These are phyloP conservation scores for Tilletia caries DNA, from an alignment of 1,284 basidiomycete species.

Conservation along the genomic window DNA sequence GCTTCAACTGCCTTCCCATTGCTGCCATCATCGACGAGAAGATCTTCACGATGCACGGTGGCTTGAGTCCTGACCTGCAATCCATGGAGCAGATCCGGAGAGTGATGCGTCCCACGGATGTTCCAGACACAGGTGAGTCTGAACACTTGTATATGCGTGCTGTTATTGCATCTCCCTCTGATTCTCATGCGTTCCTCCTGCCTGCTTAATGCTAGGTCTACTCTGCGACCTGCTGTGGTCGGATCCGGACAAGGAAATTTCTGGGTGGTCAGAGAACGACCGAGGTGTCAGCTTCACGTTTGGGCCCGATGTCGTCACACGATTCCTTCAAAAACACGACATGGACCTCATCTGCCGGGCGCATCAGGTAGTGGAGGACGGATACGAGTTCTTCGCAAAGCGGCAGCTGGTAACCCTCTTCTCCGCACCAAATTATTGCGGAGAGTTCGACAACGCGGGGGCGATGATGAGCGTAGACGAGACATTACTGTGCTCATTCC, in stretches of 20 bases:
- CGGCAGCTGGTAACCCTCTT: constrained; percentile 94
- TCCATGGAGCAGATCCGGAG: constrained; percentile 99
- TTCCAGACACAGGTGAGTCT: constrained; percentile 83
- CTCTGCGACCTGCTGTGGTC: constrained; percentile 98
- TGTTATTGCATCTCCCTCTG: neutral
- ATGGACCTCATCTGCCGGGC: constrained; percentile 99
- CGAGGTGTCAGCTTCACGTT: constrained; percentile 98
- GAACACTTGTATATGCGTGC: constrained; percentile 39
- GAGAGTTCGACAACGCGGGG: constrained; percentile 97
- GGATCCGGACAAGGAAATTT: constrained; percentile 98
- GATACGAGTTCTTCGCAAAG: constrained; percentile 99
- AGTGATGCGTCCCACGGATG: constrained; percentile 98
- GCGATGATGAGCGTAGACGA: constrained; percentile 99
- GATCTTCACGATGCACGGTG: constrained; percentile 85
- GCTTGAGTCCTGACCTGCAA: constrained; percentile 91
- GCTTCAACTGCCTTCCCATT: constrained; percentile 92
- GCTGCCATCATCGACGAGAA: constrained; percentile 96
- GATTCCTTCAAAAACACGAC: constrained; percentile 95
- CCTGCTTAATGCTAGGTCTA: constrained; percentile 61
- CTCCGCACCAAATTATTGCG: constrained; percentile 96
- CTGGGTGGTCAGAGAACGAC: constrained; percentile 99
- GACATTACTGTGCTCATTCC: constrained; percentile 95
- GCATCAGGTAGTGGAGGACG: constrained; percentile 98
- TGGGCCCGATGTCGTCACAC: constrained; percentile 92
- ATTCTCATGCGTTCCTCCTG: neutral